Base-by-base conservation (phyloP, 202 grass and related monocot species). In the Schoenoplectus triqueter region DNA sequence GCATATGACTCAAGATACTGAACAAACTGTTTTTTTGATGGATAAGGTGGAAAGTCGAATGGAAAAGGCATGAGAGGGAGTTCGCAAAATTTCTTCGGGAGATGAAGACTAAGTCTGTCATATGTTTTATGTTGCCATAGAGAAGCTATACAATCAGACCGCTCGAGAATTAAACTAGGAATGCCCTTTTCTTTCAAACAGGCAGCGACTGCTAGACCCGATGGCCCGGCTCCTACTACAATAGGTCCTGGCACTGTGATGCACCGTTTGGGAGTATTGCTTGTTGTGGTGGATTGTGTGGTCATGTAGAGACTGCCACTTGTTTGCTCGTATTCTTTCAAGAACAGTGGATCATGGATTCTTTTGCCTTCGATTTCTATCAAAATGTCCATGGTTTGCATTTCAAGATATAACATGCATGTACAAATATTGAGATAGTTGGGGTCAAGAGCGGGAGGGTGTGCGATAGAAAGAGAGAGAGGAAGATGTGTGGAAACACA, bases 51-150 rank as follows among this genome's bases (percentile, higher is more conserved):
- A 76, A 94, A 94, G 76, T 86, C 41, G 2, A 81, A 63, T 59
- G 97, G 97, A 80, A 99, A 94, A 75, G 97, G 90, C 88, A 94
- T 86, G 49, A 96, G 90, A 21, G 97, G 97, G 83, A 99, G 96
- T 89, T 99, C 91, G 87, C 96, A 99, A 85, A 92, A 99, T 72
- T 89, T 90, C 89, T 92, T 92, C 8, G 96, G 96, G 78, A 99
- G 93, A 88, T 99, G 97, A 63, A 99, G 93, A 65, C 92, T 92
- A 61, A 99, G 97, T 71, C 97, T 92, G 59, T 99, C 92, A 52
- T 99, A 99, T 44, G 92, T 99, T 84, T 86, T 96, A 60, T 83
- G 90, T 74, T 96, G 91, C 97, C 97, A 99, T 14, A 99, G 88
- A 0, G 97, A 91, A 64, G 97, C 97, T 87, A 99, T 90, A 90